Base-by-base conservation (phyloP, 306 rosid genomes). In the Quercus engelmannii region DNA sequence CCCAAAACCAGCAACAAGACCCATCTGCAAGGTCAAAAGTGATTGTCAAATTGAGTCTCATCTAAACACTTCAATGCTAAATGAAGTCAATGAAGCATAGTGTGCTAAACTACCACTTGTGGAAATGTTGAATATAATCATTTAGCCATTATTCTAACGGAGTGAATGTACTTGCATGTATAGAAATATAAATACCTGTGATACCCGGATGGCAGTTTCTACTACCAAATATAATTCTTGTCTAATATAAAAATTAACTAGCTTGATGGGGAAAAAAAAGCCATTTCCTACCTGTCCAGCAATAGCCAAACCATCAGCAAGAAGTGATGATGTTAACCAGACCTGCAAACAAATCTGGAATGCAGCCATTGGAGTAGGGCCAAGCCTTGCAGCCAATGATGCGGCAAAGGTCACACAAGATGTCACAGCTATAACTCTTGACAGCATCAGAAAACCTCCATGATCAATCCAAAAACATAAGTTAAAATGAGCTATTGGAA, bases 391-490 rank as follows among this genome's bases (percentile, higher is more conserved):
- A 1, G 99, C 98, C 80, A 92, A 67, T 28, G 98, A 90, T 26
- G 99, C 98, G 9, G 98, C 90, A 52, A 95, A 84, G 26, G 99
- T 95, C 74, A 92, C 98, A 69, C 98, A 93, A 80, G 93, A 95
- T 74, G 99, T 95, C 76, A 95, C 98, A 5, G 98, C 99, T 75
- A 95, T 65, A 19, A 95, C 99, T 81, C 98, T 90, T 51, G 91
- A 87, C 76, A 95, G 64, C 79, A 92, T 71, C 6, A 92, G 67
- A 41, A 87, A 81, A 14, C 99, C 97, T 94, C 80, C 82, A 11
- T 5, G 5, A 4, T 72, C 62, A 43, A 35, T 9, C 43, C 62
- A 19, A 28, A 64, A 55, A 77, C 65, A 54, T 11, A 51, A 25
- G 38, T 62, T 62, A 26, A 31, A 6, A 4, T 38, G 14, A 49